A percentile compares a stretch with the other conserved stretches of the same genome.
phyloP scores from a whole-genome alignment of 2,329 filamentous ascomycete species.

The Aspergillus piperis region DNA sequence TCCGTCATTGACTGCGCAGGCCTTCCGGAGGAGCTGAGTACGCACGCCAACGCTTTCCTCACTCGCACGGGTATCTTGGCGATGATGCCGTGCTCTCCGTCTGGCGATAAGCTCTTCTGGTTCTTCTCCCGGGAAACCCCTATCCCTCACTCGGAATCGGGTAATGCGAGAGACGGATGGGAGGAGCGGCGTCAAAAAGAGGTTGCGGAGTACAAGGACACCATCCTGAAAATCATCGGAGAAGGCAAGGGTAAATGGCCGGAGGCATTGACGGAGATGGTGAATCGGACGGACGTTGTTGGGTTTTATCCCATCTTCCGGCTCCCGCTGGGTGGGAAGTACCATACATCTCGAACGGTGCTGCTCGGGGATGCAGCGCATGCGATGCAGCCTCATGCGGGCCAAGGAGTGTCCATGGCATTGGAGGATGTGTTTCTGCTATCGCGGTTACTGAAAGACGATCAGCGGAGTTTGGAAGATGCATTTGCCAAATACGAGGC shows the following conservation, averaged over 20 bases:
- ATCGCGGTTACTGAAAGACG: conserved; percentile 27
- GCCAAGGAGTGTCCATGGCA: conserved; percentile 56
- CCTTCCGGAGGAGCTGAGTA: neutral
- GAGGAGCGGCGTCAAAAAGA: conserved; percentile 28
- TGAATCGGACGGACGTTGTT: conserved; percentile 21
- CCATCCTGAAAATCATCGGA: conserved; percentile 10
- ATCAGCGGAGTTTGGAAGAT: conserved; percentile 17
- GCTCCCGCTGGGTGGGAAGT: conserved; percentile 34
- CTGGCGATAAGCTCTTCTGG: conserved; percentile 30
- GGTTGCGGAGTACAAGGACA: conserved; percentile 26
- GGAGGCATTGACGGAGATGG: conserved; percentile 11
- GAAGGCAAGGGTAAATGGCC: neutral
- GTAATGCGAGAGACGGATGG: conserved; percentile 32
- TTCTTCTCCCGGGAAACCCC: conserved; percentile 30
- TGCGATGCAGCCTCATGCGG: conserved; percentile 42
- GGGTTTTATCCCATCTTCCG: conserved; percentile 40
- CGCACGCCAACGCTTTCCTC: conserved; percentile 13
- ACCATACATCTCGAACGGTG: conserved; percentile 38
- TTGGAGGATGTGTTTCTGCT: conserved; percentile 50
- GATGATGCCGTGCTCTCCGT: conserved; percentile 25
- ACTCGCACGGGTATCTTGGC: conserved; percentile 30
- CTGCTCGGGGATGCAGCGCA: conserved; percentile 38
- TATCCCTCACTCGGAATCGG: conserved; percentile 19
- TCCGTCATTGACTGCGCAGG: conserved; percentile 16
- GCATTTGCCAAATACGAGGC: conserved; percentile 31